Base-by-base conservation (phyloP, 352 stramenopile genomes). In the Pythium utonaiense region DNA sequence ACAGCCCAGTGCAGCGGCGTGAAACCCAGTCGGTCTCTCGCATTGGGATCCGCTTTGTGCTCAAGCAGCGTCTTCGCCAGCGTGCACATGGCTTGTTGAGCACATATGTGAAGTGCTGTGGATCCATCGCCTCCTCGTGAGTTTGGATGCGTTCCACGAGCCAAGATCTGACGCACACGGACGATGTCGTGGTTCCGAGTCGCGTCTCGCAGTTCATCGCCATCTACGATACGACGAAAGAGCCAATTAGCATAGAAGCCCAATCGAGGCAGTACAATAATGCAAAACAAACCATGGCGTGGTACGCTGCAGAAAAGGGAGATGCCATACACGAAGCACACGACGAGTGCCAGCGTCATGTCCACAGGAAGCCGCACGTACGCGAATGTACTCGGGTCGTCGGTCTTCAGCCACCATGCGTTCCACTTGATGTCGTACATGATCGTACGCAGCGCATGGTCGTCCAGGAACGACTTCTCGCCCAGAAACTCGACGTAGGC, bases 1-100 rank as follows among this genome's bases (percentile, higher is more conserved):
- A 94, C 85, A 10, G 85, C 81, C 83, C 85, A 94, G 56, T 94
- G 81, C 34, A 93, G 54, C 9, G 85, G 83, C 12, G 83, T 88
- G 42, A 93, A 91, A 3, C 83, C 83, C 33, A 93, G 62, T 4
- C 75, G 66, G 63, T 91, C 81, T 5, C 47, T 45, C 16, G 78
- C 53, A 49, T 93, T 91, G 3, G 76, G 68, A 49, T 91, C 72
- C n/a, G 83, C 81, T 41, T 73, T 69, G 53, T 84, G 67, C 50
- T 83, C 77, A 9, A 94, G 71, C 49, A 94, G 70, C 27, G 82
- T 53, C 21, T 83, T 75, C 1, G 79, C 82, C 1, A 74, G 76
- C 17, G 70, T 71, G 51, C 73, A 62, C 53, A 91, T 77, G 2
- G 85, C 83, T 70, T 94, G 85, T 50, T 94, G 83, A 0, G 64